Percentiles rank a stretch among this genome's conserved stretches.
Conservation (phyloP, 805 yeast genomes). For the Schizosaccharomyces japonicus region DNA sequence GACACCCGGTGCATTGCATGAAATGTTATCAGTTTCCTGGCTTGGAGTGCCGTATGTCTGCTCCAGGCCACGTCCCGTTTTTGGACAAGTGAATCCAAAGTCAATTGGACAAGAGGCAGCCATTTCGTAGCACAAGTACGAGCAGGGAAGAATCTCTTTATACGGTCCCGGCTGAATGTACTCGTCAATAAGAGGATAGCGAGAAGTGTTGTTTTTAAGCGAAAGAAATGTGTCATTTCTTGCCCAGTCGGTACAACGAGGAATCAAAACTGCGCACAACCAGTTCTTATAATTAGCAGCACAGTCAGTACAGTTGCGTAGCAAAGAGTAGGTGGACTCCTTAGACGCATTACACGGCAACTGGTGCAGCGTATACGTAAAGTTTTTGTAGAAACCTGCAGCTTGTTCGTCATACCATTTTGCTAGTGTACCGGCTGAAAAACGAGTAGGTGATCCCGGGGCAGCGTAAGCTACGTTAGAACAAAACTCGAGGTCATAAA, state of each 20-base stretch:
- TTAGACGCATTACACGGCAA: conserved; percentile 42
- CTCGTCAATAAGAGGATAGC: conserved; percentile 36
- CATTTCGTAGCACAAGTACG: conserved; percentile 51
- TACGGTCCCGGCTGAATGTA: conserved; percentile 35
- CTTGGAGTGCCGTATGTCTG: conserved; percentile 7
- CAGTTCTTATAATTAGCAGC: conserved; percentile 48
- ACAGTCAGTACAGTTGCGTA: conserved; percentile 54
- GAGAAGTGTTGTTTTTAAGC: conserved; percentile 17
- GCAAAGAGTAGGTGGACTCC: conserved; percentile 49
- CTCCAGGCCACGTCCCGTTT: conserved; percentile 9
- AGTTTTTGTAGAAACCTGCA: conserved; percentile 30
- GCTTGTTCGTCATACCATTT: conserved; percentile 44
- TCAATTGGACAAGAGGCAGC: conserved; percentile 65
- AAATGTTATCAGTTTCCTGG: background rate
- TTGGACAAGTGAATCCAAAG: conserved; percentile 57
- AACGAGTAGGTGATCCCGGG: conserved; percentile 28
- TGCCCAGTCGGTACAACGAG: conserved; percentile 43
- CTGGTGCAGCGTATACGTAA: conserved; percentile 52
- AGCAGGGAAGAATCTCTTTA: conserved; percentile 69
- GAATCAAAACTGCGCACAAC: conserved; percentile 75
- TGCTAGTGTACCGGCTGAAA: conserved; percentile 19
- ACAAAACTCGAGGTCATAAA: conserved; percentile 59
- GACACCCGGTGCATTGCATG: conserved; percentile 6
- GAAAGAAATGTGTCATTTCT: conserved; percentile 23
- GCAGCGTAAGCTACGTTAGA: conserved; percentile 66